Evolutionary conservation across 441 rosid species (phyloP), one percentile per base, ranked within the genome.

Genomic region (Rhodomyrtus psidioides): DNA sequence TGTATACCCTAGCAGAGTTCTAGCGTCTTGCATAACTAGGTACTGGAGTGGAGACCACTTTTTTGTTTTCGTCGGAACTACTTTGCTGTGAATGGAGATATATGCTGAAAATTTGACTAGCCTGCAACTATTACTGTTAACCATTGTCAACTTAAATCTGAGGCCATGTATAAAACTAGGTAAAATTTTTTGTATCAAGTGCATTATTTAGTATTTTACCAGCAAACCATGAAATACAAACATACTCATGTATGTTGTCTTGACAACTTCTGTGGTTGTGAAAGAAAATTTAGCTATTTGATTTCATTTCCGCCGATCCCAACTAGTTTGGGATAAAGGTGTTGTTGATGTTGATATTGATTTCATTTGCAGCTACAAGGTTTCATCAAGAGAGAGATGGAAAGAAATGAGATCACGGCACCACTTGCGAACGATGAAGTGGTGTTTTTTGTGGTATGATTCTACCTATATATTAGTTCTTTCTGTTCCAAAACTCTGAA

Each of bases 371-470:
- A 95, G 98, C 89, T 95, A 90, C 99, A 97, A 92, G 92, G 93
- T 87, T 85, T 91, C 57, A 74, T 96, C 90, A 94, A 88, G 86
- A 84, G 86, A 86, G 93, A 91, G 91, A 94, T 95, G 96, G 92
- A 88, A 86, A 92, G 90, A 87, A 92, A 89, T 56, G 91, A 93
- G 86, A 55, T 95, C 84, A 95, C 95, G 53, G 93, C 95, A 21
- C 84, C 89, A 51, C 86, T 95, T 23, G 96, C 92, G 27, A 94
- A 94, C 75, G 82, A 87, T 86, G 98, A 95, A 89, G 75, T 95
- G 56, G 94, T 95, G 83, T 95, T 95, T 90, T 90, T 97, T 84
- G 85, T 95, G 98, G 99, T 97, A 95, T 24, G 93, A 65, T 34
- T 65, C 79, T 65, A 10, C 49, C 46, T 34, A 65, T 65, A 21